phyloP scores from a whole-genome alignment of 805 yeast genomes.

The Lipomyces orientalis region DNA sequence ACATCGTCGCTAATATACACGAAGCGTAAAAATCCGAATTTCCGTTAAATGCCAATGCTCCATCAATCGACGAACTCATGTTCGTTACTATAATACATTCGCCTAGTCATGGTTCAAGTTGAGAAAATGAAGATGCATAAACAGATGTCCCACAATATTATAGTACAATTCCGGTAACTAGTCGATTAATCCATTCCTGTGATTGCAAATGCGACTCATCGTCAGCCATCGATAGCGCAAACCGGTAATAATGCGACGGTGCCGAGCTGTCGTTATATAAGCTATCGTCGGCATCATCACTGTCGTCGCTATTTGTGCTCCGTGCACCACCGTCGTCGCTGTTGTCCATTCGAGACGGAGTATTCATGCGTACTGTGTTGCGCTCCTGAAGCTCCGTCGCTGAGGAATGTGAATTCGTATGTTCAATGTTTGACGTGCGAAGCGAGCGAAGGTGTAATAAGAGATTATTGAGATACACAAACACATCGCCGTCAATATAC shows the following conservation, averaged over 20 bases:
- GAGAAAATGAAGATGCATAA: neutral
- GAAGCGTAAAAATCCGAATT: neutral
- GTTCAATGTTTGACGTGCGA: neutral
- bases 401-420: neutral
- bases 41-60: neutral
- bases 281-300: neutral
- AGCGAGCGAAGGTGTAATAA: neutral
- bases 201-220: neutral
- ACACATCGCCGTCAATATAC: constrained; percentile 5
- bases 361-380: neutral
- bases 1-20: neutral
- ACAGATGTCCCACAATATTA: neutral
- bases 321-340: neutral
- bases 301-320: neutral
- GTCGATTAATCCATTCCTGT: constrained; percentile 12
- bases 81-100: neutral
- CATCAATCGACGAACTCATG: neutral
- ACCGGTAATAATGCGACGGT: neutral
- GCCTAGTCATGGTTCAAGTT: neutral
- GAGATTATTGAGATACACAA: neutral
- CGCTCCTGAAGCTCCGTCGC: neutral
- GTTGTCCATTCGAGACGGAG: neutral
- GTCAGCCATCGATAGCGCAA: neutral
- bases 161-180: constrained; percentile 13
- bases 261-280: neutral